phyloP scores from a whole-genome alignment of 2,329 filamentous ascomycete species.

The Bipolaris zeicola region DNA sequence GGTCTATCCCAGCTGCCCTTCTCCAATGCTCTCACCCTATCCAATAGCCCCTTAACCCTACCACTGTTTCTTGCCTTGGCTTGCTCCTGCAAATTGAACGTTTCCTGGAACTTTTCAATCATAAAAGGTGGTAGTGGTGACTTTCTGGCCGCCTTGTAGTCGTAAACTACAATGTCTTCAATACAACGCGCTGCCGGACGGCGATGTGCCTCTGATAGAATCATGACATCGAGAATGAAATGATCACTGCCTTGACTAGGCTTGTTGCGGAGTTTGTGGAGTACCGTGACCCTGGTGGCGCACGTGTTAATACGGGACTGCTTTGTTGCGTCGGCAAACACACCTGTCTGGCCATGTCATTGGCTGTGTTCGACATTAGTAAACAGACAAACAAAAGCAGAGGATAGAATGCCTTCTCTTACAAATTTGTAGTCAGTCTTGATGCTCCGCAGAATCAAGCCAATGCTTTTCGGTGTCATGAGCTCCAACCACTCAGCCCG shows the following conservation, averaged over 20 bases:
- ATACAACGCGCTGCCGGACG: conserved; percentile 73
- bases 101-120: conserved; percentile 63
- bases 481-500: conserved; percentile 70
- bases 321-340: neutral
- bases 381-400: neutral
- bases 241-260: conserved; percentile 58
- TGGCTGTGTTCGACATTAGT: conserved; percentile 53
- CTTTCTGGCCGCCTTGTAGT: conserved; percentile 67
- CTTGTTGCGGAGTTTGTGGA: conserved; percentile 72
- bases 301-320: neutral
- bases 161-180: conserved; percentile 81
- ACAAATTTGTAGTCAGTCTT: conserved; percentile 88
- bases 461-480: conserved; percentile 68
- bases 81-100: conserved; percentile 66
- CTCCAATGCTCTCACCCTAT: conserved; percentile 65
- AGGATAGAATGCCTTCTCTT: conserved; percentile 43
- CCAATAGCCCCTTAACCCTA: conserved; percentile 60
- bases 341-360: conserved; percentile 77
- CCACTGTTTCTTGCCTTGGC: conserved; percentile 59
- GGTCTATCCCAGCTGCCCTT: conserved; percentile 72
- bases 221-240: conserved; percentile 65
- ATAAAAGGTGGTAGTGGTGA: conserved; percentile 65
- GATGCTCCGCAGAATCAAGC: conserved; percentile 80
- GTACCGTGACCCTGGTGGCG: conserved; percentile 68
- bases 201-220: conserved; percentile 77